Conservation (phyloP, 106 monocot species). For the Dendrobium officinale region DNA sequence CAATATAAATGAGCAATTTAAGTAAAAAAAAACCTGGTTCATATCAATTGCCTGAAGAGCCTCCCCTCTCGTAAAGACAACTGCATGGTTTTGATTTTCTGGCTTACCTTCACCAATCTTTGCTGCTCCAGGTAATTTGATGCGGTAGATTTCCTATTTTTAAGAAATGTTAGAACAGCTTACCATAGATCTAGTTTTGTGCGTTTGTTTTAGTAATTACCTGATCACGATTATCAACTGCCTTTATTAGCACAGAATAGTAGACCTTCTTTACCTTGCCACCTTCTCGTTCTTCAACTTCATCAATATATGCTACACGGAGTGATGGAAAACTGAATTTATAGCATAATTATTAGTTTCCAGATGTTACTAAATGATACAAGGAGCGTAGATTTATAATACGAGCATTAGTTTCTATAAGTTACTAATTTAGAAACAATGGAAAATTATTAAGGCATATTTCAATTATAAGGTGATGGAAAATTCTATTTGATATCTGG, state of each 20-base stretch:
- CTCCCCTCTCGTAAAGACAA: conserved; percentile 94
- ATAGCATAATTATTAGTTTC: conserved; percentile 4
- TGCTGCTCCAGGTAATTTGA: conserved; percentile 84
- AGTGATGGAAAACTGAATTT: conserved; percentile 76
- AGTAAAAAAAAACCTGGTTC: conserved; percentile 67
- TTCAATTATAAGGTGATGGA: neutral
- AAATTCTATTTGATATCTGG: neutral
- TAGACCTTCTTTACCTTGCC: conserved; percentile 91
- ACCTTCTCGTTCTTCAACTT: conserved; percentile 97
- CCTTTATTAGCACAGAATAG: conserved; percentile 96
- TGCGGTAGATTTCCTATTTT: conserved; percentile 94
- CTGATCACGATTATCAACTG: conserved; percentile 97
- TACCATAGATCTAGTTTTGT: conserved; percentile 2
- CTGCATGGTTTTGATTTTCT: conserved; percentile 99
- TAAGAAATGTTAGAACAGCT: conserved; percentile 14
- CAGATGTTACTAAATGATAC: neutral
- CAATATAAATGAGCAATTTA: neutral
- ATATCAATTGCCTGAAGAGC: conserved; percentile 99
- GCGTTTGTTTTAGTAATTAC: conserved; percentile 28
- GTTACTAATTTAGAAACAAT: neutral
- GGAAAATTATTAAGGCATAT: neutral
- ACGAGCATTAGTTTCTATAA: neutral
- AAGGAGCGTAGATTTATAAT: neutral
- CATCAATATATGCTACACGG: conserved; percentile 98
- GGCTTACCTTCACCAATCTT: conserved; percentile 99